Evolutionary conservation across 805 yeast species (phyloP), one percentile per base, ranked within the genome.

Genomic region (Huiozyma sinensis): DNA sequence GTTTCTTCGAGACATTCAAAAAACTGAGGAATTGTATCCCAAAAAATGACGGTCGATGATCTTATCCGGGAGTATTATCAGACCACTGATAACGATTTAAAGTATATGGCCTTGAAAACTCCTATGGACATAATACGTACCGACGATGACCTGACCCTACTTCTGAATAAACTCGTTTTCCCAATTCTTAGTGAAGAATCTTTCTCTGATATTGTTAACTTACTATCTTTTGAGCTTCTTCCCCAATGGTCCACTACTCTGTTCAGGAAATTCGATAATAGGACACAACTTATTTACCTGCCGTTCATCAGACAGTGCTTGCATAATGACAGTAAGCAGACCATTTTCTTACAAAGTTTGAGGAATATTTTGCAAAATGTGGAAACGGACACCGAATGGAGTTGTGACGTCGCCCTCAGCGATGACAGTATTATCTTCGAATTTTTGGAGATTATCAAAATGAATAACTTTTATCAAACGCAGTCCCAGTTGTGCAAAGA

Each of bases 41-140:
- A 6, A 28, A 33, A 28, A 36, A 43, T 46, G 44, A 38, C 11
- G 7, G 53, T 50, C 10, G 28, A 38, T 4, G 39, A 43, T 17
- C 17, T 51, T 17, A 39, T 55, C 6, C 45, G 46, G 11, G 53
- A 50, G 28, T 58, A 52, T 36, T 29, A 38, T n/a, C 46, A 36
- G 8, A 50, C 56, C 2, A 33, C 41, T n/a, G 64, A 60, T 43
- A 45, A 44, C 46, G 64, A 60, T 38, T 34, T 60, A 36, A 57
- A 52, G 34, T 60, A 58, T 42, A 60, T 60, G 63, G 79, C 95
- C 5, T 86, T 97, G 94, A 77, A 95, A 61, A 87, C 87, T 65
- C 83, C 88, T 58, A 77, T 88, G 43, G 84, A 83, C 55, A 66
- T 89, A 7, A 76, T 73, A n/a, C 94, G 84, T 47, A 68, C 86